Base-by-base conservation (phyloP, 1,284 basidiomycete species). In the Cutaneotrichosporon curvatum region DNA sequence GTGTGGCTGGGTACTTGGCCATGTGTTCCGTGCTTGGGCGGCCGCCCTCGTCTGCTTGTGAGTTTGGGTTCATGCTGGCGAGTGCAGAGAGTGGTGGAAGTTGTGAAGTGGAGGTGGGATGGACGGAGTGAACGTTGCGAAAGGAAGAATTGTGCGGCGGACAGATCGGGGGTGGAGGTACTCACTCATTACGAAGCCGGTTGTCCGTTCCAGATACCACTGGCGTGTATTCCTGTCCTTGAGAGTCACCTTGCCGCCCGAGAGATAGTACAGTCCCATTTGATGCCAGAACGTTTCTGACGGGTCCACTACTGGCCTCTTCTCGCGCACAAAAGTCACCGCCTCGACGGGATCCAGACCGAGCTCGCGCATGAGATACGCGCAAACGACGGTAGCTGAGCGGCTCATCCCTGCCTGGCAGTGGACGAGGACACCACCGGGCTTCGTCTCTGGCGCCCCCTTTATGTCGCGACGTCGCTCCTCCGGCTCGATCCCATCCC, bases 401-500 rank as follows among this genome's bases (percentile, higher is more conserved):
- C 88, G 79, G 60, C 86, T 88, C 71, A 88, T 78, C 20, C 87
- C 87, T 20, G 86, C 87, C 54, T 85, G 81, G 64, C 88, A 91
- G 67, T 92, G 88, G 0, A 91, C 84, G 15, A 91, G 74, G 1
- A 92, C 83, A 1, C 83, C 83, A 22, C 81, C 76, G 0, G 79
- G 80, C 59, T 83, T 84, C 59, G 82, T 59, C 19, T 20, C 41
- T 4, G 45, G 45, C 1, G 47, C 46, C 7, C 34, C 19, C 36
- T 22, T 35, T 10, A 46, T 45, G 33, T 45, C 34, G 23, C 16
- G 10, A 23, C 37, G 28, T 12, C 40, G 36, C 8, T 34, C 19
- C 7, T 45, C 39, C n/a, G 19, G 30, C 8, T 25, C 20, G n/a
- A 19, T 18, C n/a, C 34, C 43, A 3, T 43, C 35, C 30, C 37